Percentiles rank a stretch among this genome's conserved stretches.
Conservation (phyloP, 164 flowering plant species). For the Stephania japonica region DNA sequence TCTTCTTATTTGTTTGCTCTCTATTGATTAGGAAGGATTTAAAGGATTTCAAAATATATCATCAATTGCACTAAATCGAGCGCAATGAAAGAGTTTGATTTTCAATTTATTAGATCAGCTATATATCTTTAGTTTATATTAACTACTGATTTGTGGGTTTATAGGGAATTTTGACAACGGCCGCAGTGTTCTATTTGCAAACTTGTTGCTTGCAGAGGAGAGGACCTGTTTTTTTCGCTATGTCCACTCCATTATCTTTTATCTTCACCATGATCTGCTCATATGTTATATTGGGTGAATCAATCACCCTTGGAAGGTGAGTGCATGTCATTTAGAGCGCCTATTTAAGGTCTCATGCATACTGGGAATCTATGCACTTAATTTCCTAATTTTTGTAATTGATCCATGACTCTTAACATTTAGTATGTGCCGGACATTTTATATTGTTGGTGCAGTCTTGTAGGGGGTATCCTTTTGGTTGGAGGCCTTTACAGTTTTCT, state of each 20-base stretch:
- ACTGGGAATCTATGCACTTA: too few relatives aligned
- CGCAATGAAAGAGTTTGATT: too few relatives aligned
- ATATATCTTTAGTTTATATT: too few relatives aligned
- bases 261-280: constrained; percentile 50
- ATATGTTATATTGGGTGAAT: constrained; percentile 43
- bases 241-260: constrained; percentile 53
- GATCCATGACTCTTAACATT: background rate
- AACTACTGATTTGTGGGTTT: background rate
- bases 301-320: constrained; percentile 59
- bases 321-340: too few relatives aligned
- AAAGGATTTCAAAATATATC: too few relatives aligned
- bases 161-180: constrained; percentile 70
- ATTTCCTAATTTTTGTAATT: background rate
- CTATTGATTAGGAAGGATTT: too few relatives aligned
- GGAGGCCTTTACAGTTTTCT: constrained; percentile 19
- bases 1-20: too few relatives aligned
- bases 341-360: too few relatives aligned
- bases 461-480: constrained; percentile 18
- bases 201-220: constrained; percentile 69
- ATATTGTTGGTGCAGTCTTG: constrained; percentile 12
- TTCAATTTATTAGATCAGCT: too few relatives aligned
- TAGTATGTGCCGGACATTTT: background rate
- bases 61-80: too few relatives aligned
- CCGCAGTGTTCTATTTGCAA: constrained; percentile 56
- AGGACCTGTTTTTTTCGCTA: constrained; percentile 70